Evolutionary conservation across 768 basidiomycete species (phyloP), one percentile per base, ranked within the genome.

Genomic region (Pholiota microspora): DNA sequence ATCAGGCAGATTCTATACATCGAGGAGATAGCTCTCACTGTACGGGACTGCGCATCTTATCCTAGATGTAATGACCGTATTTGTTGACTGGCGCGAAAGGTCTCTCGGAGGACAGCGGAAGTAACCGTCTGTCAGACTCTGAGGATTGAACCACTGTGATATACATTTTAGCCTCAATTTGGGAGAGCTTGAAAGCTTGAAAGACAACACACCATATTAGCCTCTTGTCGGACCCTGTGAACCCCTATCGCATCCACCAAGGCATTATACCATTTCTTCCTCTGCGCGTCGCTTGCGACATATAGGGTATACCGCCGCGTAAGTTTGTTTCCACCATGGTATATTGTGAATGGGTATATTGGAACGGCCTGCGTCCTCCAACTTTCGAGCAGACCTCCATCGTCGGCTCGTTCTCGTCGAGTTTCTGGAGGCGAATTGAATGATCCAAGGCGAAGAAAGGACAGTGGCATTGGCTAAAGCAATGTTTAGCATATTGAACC

Each of bases 271-370:
- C 92, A 94, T 60, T 79, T 82, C 63, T 77, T 76, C 53, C 92
- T 73, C 54, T 77, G 57, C 1, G 71, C 63, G 42, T 90, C 86
- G 10, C 77, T 82, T 15, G 73, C 59, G 0, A 87, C 85, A 59
- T 84, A 89, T 8, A 94, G 71, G 2, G 87, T 93, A 67, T 92
- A 94, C 54, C 84, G 72, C 42, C 90, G 79, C 48, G 69, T 73
- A 15, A 71, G 62, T 49, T 76, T 78, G 49, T 76, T 77, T 0
- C 80, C 77, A 0, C 86, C 84, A 56, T 93, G 90, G 67, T 83
- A 88, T 58, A 94, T 71, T 0, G 84, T 88, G 66, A 94, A 88
- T 1, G 92, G 91, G 64, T 82, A 93, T 63, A 91, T 69, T 10
- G 81, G 68, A 23, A 80, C 74, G 52, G 75, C 73, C 35, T 79